These are phyloP conservation scores for Cruciata laevipes DNA, from an alignment of 257 asterid species.

Conservation along the genomic window DNA sequence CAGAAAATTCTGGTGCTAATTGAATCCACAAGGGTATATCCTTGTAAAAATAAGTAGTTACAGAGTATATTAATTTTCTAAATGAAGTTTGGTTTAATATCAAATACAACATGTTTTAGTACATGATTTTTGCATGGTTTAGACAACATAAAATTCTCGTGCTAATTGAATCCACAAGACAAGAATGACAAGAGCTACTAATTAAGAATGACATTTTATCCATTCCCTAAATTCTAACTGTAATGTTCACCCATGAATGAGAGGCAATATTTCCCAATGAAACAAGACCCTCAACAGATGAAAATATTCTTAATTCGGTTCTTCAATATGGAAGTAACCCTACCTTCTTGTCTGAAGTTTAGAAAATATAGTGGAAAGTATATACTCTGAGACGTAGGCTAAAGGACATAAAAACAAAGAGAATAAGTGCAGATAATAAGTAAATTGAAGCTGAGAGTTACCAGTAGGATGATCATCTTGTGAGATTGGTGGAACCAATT, in stretches of 20 bases:
- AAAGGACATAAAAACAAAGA: background rate
- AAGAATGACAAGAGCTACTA: too few species aligned
- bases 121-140: too few species aligned
- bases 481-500: constrained; percentile 10
- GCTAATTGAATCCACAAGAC: too few species aligned
- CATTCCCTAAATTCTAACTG: background rate
- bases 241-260: background rate
- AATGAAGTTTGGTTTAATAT: too few species aligned
- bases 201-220: background rate
- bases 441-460: constrained; percentile 12
- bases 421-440: background rate
- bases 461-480: constrained; percentile 24
- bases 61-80: background rate
- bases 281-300: too few species aligned
- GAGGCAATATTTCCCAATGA: background rate
- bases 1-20: too few species aligned
- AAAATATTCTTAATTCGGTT: background rate
- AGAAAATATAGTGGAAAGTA: background rate
- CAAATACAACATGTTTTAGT: too few species aligned
- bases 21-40: too few species aligned
- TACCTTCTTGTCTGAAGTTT: background rate
- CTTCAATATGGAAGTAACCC: background rate
- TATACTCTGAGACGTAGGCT: background rate
- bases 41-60: background rate
- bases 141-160: too few species aligned